Evolutionary conservation across 345 rosid genomes (phyloP), one percentile per base, ranked within the genome.

Genomic region (Zanthoxylum bungeanum): DNA sequence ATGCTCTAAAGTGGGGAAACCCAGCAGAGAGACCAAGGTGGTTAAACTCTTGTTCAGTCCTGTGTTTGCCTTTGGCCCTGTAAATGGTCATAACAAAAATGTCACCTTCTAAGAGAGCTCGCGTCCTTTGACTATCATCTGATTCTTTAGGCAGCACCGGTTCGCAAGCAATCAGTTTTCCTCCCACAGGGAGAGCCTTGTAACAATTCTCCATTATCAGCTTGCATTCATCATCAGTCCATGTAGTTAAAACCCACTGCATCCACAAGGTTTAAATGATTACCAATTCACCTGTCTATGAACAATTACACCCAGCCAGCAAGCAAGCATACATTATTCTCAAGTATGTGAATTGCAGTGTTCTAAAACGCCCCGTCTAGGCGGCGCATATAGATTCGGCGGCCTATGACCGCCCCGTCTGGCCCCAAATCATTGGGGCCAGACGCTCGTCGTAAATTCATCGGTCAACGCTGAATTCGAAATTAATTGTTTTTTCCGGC

Each of bases 201-300:
- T 74, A 91, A 73, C 98, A 93, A 50, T 88, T 93, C 71, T 86
- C 86, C 91, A 93, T 76, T 53, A 93, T 88, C 79, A 59, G 40
- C 85, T 86, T 91, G 83, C 96, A 89, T 80, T 91, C 97, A 1
- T 87, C 86, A 24, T 93, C 93, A 9, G 91, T 84, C 92, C 91
- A 93, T 14, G 92, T 88, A 14, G 88, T 79, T 76, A 93, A 78
- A 46, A 91, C 65, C 97, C 97, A 93, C 98, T 93, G 86, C 68
- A 14, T 12, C 19, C n/a, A n/a, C n/a, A n/a, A n/a, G n/a, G n/a
- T n/a, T n/a, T 44, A 44, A 44, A 3, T 14, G 19, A 44, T 44
- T 14, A 14, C 49, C 19, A 0, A 14, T 14, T 14, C 49, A 4
- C 49, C 49, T 14, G 49, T 11, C 17, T 14, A 17, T 44, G 3